A percentile compares a stretch with the other conserved stretches of the same genome.
Conservation (phyloP, 2,329 filamentous ascomycete genomes). For the Fusarium anthophilum region DNA sequence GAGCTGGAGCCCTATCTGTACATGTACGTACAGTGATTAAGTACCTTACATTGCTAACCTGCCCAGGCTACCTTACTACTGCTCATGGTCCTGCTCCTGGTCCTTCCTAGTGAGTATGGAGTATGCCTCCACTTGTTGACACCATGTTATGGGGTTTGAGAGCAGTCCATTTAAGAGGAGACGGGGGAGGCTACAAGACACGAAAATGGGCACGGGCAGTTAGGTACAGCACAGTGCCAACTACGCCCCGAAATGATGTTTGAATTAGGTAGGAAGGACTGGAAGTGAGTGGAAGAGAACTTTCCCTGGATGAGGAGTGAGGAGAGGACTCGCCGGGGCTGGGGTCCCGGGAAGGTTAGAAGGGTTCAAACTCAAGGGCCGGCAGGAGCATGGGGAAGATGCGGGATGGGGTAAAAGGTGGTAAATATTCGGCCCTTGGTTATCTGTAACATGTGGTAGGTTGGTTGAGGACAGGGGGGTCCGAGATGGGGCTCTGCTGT, state of each 20-base stretch:
- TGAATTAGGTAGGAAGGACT: constrained; percentile 25
- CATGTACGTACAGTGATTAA: not conserved
- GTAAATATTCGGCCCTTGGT: constrained; percentile 35
- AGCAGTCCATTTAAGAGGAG: constrained; percentile 21
- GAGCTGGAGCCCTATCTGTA: constrained; percentile 21
- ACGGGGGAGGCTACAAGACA: not conserved
- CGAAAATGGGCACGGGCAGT: not conserved
- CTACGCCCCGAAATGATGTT: constrained; percentile 22
- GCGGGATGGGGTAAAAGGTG: constrained; percentile 36
- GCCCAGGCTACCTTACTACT: not conserved
- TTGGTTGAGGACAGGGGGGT: constrained; percentile 31
- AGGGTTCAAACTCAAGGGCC: constrained; percentile 14
- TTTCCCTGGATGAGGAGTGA: not conserved
- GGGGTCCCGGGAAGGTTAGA: constrained; percentile 33
- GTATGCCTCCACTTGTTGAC: constrained; percentile 34
- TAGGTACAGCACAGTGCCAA: constrained; percentile 18
- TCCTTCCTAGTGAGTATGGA: constrained; percentile 25
- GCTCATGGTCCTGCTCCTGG: not conserved
- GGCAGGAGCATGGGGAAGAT: constrained; percentile 20
- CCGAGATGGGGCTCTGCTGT: constrained; percentile 40
- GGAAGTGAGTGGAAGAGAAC: not conserved
- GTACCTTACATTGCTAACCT: constrained; percentile 6
- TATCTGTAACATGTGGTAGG: constrained; percentile 40
- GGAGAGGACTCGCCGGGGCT: constrained; percentile 37
- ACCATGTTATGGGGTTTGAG: constrained; percentile 32